A percentile compares a stretch with the other conserved stretches of the same genome.
phyloP scores from a whole-genome alignment of 176 grass and related monocot species.

The Ananas comosus region DNA sequence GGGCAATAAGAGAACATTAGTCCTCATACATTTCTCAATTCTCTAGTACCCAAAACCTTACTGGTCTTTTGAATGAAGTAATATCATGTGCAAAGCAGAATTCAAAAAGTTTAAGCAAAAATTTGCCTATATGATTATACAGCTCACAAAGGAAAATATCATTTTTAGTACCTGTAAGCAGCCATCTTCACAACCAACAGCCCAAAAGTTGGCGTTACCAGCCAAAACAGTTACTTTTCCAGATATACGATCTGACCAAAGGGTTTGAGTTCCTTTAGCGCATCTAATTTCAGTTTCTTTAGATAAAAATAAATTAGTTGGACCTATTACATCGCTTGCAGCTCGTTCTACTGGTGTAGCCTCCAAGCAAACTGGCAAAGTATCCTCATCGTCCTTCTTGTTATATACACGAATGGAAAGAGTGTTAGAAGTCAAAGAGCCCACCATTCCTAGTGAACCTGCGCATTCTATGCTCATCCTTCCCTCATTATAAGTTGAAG shows the following conservation, averaged over 20 bases:
- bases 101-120: background rate
- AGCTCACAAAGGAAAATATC: background rate
- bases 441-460: conserved; percentile 37
- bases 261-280: conserved; percentile 49
- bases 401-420: conserved; percentile 48
- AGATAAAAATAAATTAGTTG: conserved; percentile 37
- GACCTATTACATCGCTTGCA: conserved; percentile 56
- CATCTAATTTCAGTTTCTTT: conserved; percentile 83
- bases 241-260: conserved; percentile 85
- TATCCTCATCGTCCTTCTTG: conserved; percentile 49
- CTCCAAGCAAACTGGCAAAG: conserved; percentile 51
- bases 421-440: conserved; percentile 16
- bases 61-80: background rate
- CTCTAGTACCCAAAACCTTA: background rate
- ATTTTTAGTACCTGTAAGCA: conserved; percentile 69
- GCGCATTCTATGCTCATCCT: conserved; percentile 44
- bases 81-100: background rate
- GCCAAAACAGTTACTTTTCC: conserved; percentile 91
- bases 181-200: conserved; percentile 85
- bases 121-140: background rate
- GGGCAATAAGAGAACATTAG: background rate
- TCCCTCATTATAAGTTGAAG: conserved; percentile 30
- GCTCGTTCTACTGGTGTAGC: conserved; percentile 66
- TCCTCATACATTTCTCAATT: background rate
- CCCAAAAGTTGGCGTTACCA: conserved; percentile 92